Evolutionary conservation across 805 yeast species (phyloP), one percentile per base, ranked within the genome.

Genomic region (Saturnispora gosingensis): DNA sequence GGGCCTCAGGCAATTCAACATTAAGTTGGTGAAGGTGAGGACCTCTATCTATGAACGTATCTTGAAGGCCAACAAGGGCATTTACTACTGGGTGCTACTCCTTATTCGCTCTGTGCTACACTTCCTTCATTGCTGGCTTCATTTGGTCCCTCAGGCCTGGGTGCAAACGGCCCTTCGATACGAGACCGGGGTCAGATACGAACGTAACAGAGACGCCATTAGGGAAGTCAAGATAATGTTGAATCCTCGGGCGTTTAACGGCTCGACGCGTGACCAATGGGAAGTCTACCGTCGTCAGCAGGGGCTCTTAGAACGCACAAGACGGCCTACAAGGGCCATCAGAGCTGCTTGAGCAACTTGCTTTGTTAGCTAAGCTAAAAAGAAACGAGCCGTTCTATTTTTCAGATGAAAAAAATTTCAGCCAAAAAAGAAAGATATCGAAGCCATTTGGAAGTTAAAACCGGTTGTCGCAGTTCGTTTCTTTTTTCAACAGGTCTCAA

Each of bases 221-320:
- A 34, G 51, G 16, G 51, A 49, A 22, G 88, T 90, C 11, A 90
- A 89, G 64, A 65, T 93, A 8, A 85, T 88, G 9, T 71, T 93
- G 51, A 83, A 84, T 53, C 85, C 97, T 3, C 72, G 96, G 48
- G 82, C 83, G 1, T 93, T 91, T 67, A 80, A 80, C 54, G 81
- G 93, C 0, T 90, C 85, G 46, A 79, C 85, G 6, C 76, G 97
- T 56, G 97, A 90, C 65, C 90, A 88, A 9, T 91, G 99, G 98
- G 99, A 91, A 61, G 67, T 88, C 40, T 91, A 90, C 61, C 70
- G 99, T 54, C 87, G 86, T 58, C 97, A 90, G 64, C 93, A 89
- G 63, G 93, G 98, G 97, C 80, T 82, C 22, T 76, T 84, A 58
- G 96, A 89, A 64, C 86, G 88, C 1, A 78, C 80, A 2, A 74